These are phyloP conservation scores for Aureobasidium vineae DNA, from an alignment of 2,329 filamentous ascomycete genomes.

Conservation along the genomic window DNA sequence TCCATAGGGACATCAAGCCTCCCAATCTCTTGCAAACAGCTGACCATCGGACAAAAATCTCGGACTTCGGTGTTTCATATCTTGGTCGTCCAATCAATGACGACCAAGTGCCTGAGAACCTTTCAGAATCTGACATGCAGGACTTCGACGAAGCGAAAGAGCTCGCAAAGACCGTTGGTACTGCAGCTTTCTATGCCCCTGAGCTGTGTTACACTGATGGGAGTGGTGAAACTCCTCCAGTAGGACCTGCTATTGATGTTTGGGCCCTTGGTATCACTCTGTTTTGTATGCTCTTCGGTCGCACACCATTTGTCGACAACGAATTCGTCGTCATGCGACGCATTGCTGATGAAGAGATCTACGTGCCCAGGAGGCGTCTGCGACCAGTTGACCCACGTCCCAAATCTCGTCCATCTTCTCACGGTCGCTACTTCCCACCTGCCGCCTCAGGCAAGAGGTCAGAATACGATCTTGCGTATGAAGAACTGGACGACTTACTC, in stretches of 20 bases:
- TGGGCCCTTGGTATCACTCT: constrained; percentile 97
- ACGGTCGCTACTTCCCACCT: constrained; percentile 46
- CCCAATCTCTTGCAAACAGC: constrained; percentile 87
- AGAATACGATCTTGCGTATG: constrained; percentile 77
- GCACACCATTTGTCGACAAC: constrained; percentile 90
- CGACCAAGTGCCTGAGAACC: constrained; percentile 66
- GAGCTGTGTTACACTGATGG: constrained; percentile 94
- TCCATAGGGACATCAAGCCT: constrained; percentile 62
- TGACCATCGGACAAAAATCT: constrained; percentile 90
- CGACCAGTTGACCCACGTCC: constrained; percentile 60
- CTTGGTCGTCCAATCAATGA: constrained; percentile 85
- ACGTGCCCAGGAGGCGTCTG: constrained; percentile 80
- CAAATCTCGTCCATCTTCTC: constrained; percentile 47
- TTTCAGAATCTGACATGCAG: constrained; percentile 77
- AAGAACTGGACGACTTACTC: constrained; percentile 77
- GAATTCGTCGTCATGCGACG: constrained; percentile 89
- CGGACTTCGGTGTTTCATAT: constrained; percentile 97
- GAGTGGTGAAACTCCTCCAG: constrained; percentile 66
- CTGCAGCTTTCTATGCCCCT: constrained; percentile 94
- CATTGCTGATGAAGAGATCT: constrained; percentile 89
- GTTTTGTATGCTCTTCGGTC: constrained; percentile 91
- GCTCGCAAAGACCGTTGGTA: constrained; percentile 96
- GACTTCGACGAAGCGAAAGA: constrained; percentile 84
- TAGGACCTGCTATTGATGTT: constrained; percentile 92
- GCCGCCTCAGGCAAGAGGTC: constrained; percentile 65